Evolutionary conservation across 371 early-diverging fungal genomes (phyloP), one percentile per base, ranked within the genome.

Genomic region (Mucor mucedo): DNA sequence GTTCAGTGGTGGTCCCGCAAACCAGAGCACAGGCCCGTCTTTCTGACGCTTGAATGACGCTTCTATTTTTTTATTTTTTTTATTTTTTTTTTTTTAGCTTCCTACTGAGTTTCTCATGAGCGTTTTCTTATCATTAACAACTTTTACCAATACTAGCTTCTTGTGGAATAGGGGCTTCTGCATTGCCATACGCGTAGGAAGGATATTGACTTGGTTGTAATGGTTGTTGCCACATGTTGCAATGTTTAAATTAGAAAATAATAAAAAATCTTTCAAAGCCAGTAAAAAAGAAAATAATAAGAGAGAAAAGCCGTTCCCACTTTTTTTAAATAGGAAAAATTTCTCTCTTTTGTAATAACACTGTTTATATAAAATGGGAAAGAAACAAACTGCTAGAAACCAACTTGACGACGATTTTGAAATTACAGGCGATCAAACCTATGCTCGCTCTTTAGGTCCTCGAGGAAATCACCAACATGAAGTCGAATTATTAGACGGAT

Each of bases 381-480:
- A 66, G 57, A 80, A 78, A 55, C 78, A 78, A 53, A 69, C 74
- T 5, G 60, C 76, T 13, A 56, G 66, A 59, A 65, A 71, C 39
- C 70, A 69, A 44, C 54, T 69, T 8, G 55, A 67, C 28, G 71
- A 73, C n/a, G 55, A 57, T n/a, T 63, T 76, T 54, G 58, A 63
- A 14, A 65, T 75, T 44, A 59, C 74, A 58, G 66, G 70, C 33
- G 70, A 69, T 21, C 89, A 87, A 62, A 67, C 65, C 32, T 86
- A 88, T 60, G 90, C 87, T 33, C 76, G 85, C 41, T 87, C 89
- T 6, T 72, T 89, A 14, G 89, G 87, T 6, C 84, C 89, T 11
- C 78, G 91, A 60, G 92, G 92, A 35, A 91, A 92, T 65, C 84
- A 89, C 50, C 80, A 91, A 65, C 90, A 90, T 72, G 89, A 91